Evolutionary conservation across 306 rosid genomes (phyloP).

Genomic region (Prunus fruticosa): DNA sequence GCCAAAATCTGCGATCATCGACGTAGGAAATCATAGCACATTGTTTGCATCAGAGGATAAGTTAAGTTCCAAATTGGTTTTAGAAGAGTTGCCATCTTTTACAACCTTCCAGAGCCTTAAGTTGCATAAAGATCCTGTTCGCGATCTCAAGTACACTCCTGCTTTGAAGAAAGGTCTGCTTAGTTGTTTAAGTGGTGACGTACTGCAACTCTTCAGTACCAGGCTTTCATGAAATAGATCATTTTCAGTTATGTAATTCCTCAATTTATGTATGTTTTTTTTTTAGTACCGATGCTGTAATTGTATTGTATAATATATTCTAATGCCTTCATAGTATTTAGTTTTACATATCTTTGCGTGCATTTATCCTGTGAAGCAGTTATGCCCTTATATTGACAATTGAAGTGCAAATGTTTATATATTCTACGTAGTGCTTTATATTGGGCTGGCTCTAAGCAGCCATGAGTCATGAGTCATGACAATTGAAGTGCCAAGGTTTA

Average conservation of each 20-base stretch:
- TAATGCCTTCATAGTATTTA: neutral
- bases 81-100: constrained; percentile 80
- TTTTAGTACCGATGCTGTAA: neutral
- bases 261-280: neutral
- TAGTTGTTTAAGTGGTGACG: constrained; percentile 55
- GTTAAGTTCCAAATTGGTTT: constrained; percentile 42
- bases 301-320: neutral
- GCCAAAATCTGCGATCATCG: constrained; percentile 60
- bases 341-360: no score
- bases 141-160: constrained; percentile 66
- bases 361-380: neutral
- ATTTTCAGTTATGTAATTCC: neutral
- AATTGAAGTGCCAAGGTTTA: no score
- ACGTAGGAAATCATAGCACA: constrained; percentile 30
- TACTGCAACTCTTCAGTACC: constrained; percentile 57
- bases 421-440: no score
- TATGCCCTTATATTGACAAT: neutral
- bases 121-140: constrained; percentile 44
- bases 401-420: neutral
- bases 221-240: constrained; percentile 34
- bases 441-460: no score
- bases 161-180: constrained; percentile 43
- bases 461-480: no score
- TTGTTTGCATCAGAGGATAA: constrained; percentile 71
- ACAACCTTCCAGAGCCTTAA: constrained; percentile 52